These are phyloP conservation scores for Yamadazyma buinensis DNA, from an alignment of 1,139 yeast species.

Conservation along the genomic window DNA sequence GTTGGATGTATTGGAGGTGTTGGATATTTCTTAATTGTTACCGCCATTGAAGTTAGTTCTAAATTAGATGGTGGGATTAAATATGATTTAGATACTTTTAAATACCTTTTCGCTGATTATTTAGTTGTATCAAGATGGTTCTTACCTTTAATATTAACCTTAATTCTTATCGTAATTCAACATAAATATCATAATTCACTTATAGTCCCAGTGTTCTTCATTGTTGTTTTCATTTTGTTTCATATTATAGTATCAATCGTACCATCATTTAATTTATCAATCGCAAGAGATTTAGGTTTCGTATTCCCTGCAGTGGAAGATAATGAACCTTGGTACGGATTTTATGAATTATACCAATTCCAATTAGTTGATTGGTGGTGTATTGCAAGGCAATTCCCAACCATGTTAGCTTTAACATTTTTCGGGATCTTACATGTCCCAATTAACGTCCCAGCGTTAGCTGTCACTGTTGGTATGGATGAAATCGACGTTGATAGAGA, in stretches of 20 bases:
- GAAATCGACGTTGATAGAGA: conserved; percentile 89
- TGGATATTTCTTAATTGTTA: conserved; percentile 84
- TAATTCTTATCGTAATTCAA: conserved; percentile 58
- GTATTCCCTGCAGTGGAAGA: conserved; percentile 67
- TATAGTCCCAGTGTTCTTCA: conserved; percentile 78
- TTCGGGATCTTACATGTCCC: conserved; percentile 96
- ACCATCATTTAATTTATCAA: conserved; percentile 60
- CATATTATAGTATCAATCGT: conserved; percentile 63
- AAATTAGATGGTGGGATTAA: conserved; percentile 70
- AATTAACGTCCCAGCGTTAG: conserved; percentile 94
- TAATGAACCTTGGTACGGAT: conserved; percentile 83
- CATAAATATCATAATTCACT: conserved; percentile 66
- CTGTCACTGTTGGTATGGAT: conserved; percentile 84
- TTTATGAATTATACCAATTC: conserved; percentile 72
- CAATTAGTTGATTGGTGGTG: conserved; percentile 68
- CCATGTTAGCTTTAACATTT: conserved; percentile 93
- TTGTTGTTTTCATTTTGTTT: conserved; percentile 62
- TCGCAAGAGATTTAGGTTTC: conserved; percentile 77
- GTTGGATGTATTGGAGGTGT: conserved; percentile 99
- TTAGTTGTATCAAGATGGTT: conserved; percentile 64
- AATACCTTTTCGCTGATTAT: conserved; percentile 35
- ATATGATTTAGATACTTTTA: conserved; percentile 57
- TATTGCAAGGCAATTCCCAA: conserved; percentile 69
- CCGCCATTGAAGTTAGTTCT: conserved; percentile 88
- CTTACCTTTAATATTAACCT: conserved; percentile 64